These are phyloP conservation scores for Dipodascopsis uninucleata DNA, from an alignment of 805 yeast species.

Conservation along the genomic window DNA sequence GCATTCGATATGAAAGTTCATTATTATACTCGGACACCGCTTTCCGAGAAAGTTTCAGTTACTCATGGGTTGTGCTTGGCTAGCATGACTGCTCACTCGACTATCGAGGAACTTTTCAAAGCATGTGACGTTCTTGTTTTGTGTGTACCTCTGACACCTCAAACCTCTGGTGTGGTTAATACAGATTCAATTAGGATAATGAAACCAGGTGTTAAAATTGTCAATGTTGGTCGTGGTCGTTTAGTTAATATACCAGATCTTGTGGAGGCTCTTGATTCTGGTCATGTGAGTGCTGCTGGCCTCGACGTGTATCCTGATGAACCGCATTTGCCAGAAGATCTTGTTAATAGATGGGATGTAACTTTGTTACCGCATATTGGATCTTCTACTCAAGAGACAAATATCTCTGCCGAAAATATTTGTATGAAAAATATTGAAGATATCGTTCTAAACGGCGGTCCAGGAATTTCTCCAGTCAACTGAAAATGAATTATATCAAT, in stretches of 20 bases:
- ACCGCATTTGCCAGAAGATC: conserved; percentile 50
- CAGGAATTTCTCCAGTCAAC: conserved; percentile 7
- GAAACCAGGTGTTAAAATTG: conserved; percentile 51
- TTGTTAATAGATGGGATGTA: conserved; percentile 45
- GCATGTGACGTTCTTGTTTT: conserved; percentile 49
- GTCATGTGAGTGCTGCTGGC: conserved; percentile 52
- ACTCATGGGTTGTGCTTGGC: conserved; percentile 37
- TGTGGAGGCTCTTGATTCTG: conserved; percentile 45
- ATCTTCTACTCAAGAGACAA: conserved; percentile 38
- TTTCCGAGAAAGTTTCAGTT: conserved; percentile 46
- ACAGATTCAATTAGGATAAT: conserved; percentile 44
- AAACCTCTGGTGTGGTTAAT: conserved; percentile 50
- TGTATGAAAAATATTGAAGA: conserved; percentile 8
- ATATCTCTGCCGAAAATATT: conserved; percentile 4
- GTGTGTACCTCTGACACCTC: conserved; percentile 50
- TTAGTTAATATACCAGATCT: conserved; percentile 53
- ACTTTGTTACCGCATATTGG: conserved; percentile 57
- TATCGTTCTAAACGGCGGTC: conserved; percentile 6
- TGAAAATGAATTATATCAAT: too few species aligned
- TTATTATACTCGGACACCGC: conserved; percentile 51
- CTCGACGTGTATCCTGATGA: conserved; percentile 58
- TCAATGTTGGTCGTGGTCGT: conserved; percentile 61
- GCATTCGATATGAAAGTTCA: conserved; percentile 50
- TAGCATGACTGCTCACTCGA: conserved; percentile 34
- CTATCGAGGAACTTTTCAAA: conserved; percentile 48